These are phyloP conservation scores for Thalassiosira mediterranea DNA, from an alignment of 352 stramenopile species.

Conservation along the genomic window DNA sequence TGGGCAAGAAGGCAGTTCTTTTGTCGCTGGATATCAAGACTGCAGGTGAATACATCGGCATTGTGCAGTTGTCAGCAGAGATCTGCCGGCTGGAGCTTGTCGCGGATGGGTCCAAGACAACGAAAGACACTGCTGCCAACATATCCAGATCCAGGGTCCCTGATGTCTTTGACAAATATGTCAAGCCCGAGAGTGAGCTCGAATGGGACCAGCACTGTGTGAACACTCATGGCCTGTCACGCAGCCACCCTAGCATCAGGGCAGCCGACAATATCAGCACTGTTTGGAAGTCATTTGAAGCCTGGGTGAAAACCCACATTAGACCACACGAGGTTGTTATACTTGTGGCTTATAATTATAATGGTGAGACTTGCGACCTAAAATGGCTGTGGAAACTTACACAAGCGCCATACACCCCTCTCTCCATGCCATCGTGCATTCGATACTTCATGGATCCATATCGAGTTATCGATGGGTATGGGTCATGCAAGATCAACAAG, in stretches of 20 bases:
- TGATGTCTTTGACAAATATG: conserved; percentile 11
- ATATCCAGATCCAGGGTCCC: background rate
- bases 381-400: conserved; percentile 39
- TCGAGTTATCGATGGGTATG: conserved; percentile 14
- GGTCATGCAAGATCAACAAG: conserved; percentile 3
- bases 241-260: background rate
- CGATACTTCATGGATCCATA: conserved; percentile 34
- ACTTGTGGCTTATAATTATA: conserved; percentile 24
- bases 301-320: background rate
- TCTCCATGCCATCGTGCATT: conserved; percentile 9
- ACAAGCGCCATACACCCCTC: conserved; percentile 10
- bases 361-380: conserved; percentile 30
- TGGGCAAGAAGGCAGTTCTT: background rate
- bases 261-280: background rate
- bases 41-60: background rate
- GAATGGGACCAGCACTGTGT: background rate
- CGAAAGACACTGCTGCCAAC: conserved; percentile 2
- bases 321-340: background rate
- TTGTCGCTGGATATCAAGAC: background rate
- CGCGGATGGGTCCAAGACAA: background rate
- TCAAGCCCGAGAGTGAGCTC: conserved; percentile 8
- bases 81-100: background rate
- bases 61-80: background rate
- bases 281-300: background rate
- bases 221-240: background rate